A percentile compares a stretch with the other conserved stretches of the same genome.
Conservation (phyloP, 2,329 filamentous ascomycete genomes). For the Clarireedia sp. region DNA sequence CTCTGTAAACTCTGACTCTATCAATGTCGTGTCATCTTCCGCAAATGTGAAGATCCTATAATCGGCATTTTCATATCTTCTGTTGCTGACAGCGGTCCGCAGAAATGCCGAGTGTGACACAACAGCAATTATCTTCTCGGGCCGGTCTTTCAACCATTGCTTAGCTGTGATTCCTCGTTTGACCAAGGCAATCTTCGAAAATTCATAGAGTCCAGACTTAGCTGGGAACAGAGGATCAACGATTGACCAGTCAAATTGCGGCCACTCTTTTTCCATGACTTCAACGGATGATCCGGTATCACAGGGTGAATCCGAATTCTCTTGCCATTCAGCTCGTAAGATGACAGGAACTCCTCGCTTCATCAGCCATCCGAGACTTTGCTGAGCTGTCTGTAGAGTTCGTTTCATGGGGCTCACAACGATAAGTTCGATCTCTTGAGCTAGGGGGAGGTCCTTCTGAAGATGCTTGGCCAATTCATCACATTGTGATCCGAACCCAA, state of each 20-base stretch:
- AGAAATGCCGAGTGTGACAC: slow-evolving; percentile 28
- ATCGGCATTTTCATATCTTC: slow-evolving; percentile 27
- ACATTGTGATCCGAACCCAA: slow-evolving; percentile 21
- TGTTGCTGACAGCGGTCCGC: slow-evolving; percentile 21
- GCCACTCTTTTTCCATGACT: slow-evolving; percentile 26
- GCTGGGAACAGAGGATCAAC: slow-evolving; percentile 27
- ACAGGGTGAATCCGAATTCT: slow-evolving; percentile 28
- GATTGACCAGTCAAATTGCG: slow-evolving; percentile 28
- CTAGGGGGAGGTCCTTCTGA: slow-evolving; percentile 23
- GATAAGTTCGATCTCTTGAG: slow-evolving; percentile 27
- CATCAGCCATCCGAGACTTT: slow-evolving; percentile 27
- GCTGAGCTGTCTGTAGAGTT: slow-evolving; percentile 27
- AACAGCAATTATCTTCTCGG: slow-evolving; percentile 30
- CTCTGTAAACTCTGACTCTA: slow-evolving; percentile 27
- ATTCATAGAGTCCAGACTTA: slow-evolving; percentile 27
- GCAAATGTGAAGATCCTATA: slow-evolving; percentile 28
- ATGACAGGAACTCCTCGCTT: slow-evolving; percentile 24
- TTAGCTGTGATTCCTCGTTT: slow-evolving; percentile 22
- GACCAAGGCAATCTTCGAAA: slow-evolving; percentile 19
- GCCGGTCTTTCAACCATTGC: slow-evolving; percentile 23
- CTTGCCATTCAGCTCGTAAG: slow-evolving; percentile 27
- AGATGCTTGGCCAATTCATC: slow-evolving; percentile 19
- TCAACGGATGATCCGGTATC: slow-evolving; percentile 24
- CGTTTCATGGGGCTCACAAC: slow-evolving; percentile 28
- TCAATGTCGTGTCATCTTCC: slow-evolving; percentile 20